Base-by-base conservation (phyloP, 345 rosid genomes). In the Populus davidiana region DNA sequence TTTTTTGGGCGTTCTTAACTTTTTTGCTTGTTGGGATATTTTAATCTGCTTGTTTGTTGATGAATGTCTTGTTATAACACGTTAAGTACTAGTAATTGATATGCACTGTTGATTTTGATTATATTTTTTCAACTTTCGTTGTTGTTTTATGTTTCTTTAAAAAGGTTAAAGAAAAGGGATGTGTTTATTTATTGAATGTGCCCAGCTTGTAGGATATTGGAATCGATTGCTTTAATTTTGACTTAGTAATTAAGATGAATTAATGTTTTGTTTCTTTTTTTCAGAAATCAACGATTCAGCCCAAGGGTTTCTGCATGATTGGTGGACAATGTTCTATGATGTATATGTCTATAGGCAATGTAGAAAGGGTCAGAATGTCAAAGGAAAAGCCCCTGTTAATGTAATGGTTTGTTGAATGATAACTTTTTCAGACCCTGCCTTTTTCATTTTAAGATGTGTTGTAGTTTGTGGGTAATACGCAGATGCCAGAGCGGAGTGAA, bases 301-400 rank as follows among this genome's bases (percentile, higher is more conserved):
- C 4, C 33, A 70, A 41, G 87, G 84, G 69, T 84, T 84, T 56
- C 68, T 86, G 68, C 62, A 41, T 25, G 89, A 86, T 75, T 86
- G 89, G 89, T 86, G 85, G 82, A 39, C 77, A 10, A 5, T 76
- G 41, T 83, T 86, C 69, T 59, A 79, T 65, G 86, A 83, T 2
- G 12, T 29, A n/a, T 83, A 56, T 74, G 36, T 52, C 33, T 47
- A 80, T 41, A 71, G 69, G 71, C 79, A 73, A 47, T 59, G 8
- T 29, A 54, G 29, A 61, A 21, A 69, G 33, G 71, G 20, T 25
- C 74, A 65, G 23, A 54, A 10, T 10, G 35, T 21, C 29, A 44
- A 27, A 54, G 71, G 62, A 18, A 74, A 72, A 29, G 23, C 77
- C 68, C 75, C 80, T 23, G 38, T 29, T 64, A 20, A 79, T 82